Conservation (phyloP, 257 asterid species). For the Nicotiana tomentosiformis region DNA sequence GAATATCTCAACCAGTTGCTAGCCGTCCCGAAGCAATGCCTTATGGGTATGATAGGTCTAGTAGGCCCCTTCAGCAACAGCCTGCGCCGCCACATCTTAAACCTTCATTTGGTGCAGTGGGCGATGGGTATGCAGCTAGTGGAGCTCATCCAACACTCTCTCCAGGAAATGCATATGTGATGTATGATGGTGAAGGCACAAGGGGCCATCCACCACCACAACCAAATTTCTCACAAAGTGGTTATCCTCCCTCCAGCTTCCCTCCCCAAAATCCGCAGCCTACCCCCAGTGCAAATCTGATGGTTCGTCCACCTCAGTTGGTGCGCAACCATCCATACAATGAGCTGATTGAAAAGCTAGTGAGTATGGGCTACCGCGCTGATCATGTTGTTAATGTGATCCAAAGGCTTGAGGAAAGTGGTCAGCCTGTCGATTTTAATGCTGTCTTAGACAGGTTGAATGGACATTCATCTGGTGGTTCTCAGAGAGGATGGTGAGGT, state of each 20-base stretch:
- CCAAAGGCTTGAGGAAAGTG: constrained; percentile 87
- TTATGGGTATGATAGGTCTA: constrained; percentile 50
- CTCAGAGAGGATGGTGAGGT: constrained; percentile 85
- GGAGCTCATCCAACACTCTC: constrained; percentile 62
- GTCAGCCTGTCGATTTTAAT: constrained; percentile 80
- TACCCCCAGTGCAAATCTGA: constrained; percentile 35
- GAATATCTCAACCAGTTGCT: constrained; percentile 40
- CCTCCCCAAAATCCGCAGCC: constrained; percentile 53
- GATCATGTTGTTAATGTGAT: constrained; percentile 64
- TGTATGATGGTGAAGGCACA: constrained; percentile 67
- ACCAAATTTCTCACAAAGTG: constrained; percentile 62
- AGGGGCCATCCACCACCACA: constrained; percentile 56
- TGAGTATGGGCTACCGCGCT: constrained; percentile 81
- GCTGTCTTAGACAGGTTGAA: constrained; percentile 73
- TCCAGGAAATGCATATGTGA: constrained; percentile 57
- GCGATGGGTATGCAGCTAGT: constrained; percentile 52
- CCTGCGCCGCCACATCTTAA: constrained; percentile 50
- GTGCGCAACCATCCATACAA: constrained; percentile 57
- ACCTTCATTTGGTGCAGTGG: constrained; percentile 44
- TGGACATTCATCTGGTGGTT: constrained; percentile 65
- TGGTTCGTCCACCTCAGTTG: constrained; percentile 42
- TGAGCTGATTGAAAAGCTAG: constrained; percentile 82
- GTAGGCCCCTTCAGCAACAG: constrained; percentile 62
- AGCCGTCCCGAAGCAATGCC: constrained; percentile 48
- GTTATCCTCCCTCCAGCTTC: constrained; percentile 55